These are phyloP conservation scores for Kwoniella pini DNA, from an alignment of 768 basidiomycete species.

Conservation along the genomic window DNA sequence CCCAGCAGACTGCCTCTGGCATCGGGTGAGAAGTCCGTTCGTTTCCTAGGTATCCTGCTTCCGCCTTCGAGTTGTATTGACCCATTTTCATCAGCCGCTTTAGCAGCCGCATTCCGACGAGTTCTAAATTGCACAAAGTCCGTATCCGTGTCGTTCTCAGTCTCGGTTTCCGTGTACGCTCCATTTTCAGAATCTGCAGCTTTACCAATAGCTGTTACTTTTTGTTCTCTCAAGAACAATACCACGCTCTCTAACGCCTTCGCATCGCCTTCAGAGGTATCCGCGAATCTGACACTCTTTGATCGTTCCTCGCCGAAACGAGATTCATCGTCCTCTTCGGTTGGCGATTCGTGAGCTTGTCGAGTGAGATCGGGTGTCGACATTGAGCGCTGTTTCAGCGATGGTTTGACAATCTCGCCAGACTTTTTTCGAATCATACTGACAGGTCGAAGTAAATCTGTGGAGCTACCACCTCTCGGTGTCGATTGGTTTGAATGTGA, in stretches of 20 bases:
- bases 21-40: constrained; percentile 50
- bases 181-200: constrained; percentile 60
- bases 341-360: constrained; percentile 62
- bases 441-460: constrained; percentile 26
- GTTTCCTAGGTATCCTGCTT: constrained; percentile 43
- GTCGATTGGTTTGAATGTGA: constrained; percentile 30
- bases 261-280: constrained; percentile 57
- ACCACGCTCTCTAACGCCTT: constrained; percentile 87
- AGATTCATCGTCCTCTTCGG: constrained; percentile 20
- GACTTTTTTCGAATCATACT: constrained; percentile 83
- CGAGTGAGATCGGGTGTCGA: constrained; percentile 60
- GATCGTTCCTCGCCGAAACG: constrained; percentile 55
- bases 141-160: constrained; percentile 58
- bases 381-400: constrained; percentile 72
- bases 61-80: constrained; percentile 42
- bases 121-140: constrained; percentile 53
- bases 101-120: constrained; percentile 43
- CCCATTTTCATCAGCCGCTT: constrained; percentile 43
- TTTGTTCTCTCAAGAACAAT: constrained; percentile 89
- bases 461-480: constrained; percentile 7
- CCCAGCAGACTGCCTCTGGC: constrained; percentile 28
- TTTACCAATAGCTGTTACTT: constrained; percentile 81
- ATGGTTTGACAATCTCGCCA: constrained; percentile 88
- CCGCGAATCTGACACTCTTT: constrained; percentile 81
- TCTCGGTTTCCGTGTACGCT: constrained; percentile 59